Conservation (phyloP, 805 yeast species). For the Brettanomyces anomalus region DNA sequence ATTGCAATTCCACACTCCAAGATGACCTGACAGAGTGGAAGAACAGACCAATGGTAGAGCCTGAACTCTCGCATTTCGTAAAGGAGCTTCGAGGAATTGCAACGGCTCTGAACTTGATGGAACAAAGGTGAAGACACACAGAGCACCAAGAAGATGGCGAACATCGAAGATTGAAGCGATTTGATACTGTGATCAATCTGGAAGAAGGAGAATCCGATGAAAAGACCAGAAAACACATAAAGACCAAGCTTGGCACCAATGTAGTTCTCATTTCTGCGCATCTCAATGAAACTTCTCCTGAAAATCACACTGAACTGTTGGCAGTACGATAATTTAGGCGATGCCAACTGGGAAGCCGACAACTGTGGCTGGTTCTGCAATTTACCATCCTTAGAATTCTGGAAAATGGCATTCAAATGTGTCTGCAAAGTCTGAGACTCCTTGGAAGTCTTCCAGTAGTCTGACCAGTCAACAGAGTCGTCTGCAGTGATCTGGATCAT, state of each 20-base stretch:
- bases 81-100: conserved; percentile 42
- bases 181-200: conserved; percentile 37
- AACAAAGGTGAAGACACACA: conserved; percentile 47
- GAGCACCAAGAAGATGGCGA: conserved; percentile 49
- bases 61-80: conserved; percentile 57
- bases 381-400: background rate
- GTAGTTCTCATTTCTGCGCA: conserved; percentile 56
- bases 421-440: conserved; percentile 15
- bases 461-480: conserved; percentile 29
- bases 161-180: conserved; percentile 51
- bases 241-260: conserved; percentile 47
- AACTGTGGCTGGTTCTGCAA: background rate
- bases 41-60: conserved; percentile 54
- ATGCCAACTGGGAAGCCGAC: background rate
- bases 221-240: conserved; percentile 40
- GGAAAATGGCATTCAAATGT: conserved; percentile 3
- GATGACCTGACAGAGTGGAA: conserved; percentile 37
- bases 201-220: conserved; percentile 67
- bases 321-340: conserved; percentile 33
- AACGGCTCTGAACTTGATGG: conserved; percentile 51
- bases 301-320: conserved; percentile 35
- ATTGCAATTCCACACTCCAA: conserved; percentile 51
- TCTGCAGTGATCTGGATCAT: conserved; percentile 38
- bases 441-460: conserved; percentile 20
- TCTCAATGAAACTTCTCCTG: conserved; percentile 33